Evolutionary conservation across 179 eudicot species (phyloP), one percentile per base, ranked within the genome.

Genomic region (Silene coronaria): DNA sequence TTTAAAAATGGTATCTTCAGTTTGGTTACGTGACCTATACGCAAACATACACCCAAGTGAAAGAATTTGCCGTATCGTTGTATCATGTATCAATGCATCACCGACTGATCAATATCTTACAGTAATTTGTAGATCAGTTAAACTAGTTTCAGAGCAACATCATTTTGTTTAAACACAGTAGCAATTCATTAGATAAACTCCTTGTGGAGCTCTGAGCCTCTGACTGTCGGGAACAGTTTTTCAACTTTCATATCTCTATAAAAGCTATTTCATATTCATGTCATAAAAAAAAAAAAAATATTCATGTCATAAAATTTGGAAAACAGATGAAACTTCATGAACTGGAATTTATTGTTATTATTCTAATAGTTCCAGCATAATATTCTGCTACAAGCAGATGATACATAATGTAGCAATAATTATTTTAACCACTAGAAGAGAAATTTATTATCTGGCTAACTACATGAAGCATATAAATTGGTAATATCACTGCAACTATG

Each of bases 21-120:
- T 19, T 22, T 42, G 57, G 72, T 68, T 68, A 42, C 55, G 72
- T 68, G 11, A 12, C 72, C 72, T 68, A 68, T 11, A 68, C 55
- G 72, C 71, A 22, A 68, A 55, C 27, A 38, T 68, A 58, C 10
- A 19, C 28, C 45, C 51, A 68, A 42, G 17, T 65, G 22, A 28
- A 42, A 65, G 30, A 26, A 61, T 23, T 8, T 11, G 34, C 13
- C 26, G 32, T 62, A 12, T 62, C 67, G 1, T 30, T 14, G 38
- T 28, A 64, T 14, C 22, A 28, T 7, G 5, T 64, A 7, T n/a
- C 61, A 57, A 6, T 57, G 14, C 3, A n/a, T 14, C 48, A 42
- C 21, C 3, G 9, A 22, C 21, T 17, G n/a, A 62, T 11, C 27
- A 24, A 62, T 17, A 62, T 62, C 11, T 17, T 24, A 34, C 34